These are phyloP conservation scores for Oxyria digyna DNA, from an alignment of 148 eudicot species.

Conservation along the genomic window DNA sequence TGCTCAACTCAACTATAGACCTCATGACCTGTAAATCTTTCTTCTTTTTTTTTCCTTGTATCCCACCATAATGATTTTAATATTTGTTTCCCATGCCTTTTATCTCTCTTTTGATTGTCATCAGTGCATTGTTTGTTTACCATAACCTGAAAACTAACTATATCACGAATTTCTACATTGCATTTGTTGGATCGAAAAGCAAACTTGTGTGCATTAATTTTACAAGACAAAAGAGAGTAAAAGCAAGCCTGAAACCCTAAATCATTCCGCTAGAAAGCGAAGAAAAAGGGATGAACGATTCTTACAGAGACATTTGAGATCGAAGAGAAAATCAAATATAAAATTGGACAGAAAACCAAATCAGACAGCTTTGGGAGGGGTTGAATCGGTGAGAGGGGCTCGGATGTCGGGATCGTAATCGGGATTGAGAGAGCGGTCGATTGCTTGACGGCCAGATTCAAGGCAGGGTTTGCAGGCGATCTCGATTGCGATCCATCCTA, in stretches of 20 bases:
- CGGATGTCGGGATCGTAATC: constrained; percentile 74
- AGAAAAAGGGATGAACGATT: background rate
- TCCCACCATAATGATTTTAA: background rate
- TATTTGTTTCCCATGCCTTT: background rate
- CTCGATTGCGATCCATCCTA: constrained; percentile 75
- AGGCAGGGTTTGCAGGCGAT: constrained; percentile 88
- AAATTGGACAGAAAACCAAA: background rate
- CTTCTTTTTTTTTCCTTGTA: background rate
- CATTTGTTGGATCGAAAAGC: no score
- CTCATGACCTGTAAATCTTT: constrained; percentile 3
- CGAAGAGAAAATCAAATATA: background rate
- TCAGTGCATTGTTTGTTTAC: background rate
- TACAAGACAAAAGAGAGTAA: no score
- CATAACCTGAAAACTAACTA: no score
- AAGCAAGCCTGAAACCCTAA: background rate
- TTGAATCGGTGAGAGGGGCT: constrained; percentile 42
- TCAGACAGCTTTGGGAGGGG: constrained; percentile 31
- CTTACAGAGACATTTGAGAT: background rate
- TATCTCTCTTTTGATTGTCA: background rate
- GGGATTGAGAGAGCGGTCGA: constrained; percentile 74
- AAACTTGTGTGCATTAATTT: no score
- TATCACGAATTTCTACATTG: no score
- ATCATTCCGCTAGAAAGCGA: background rate
- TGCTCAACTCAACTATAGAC: background rate
- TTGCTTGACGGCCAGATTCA: constrained; percentile 75